Evolutionary conservation across 2,329 filamentous ascomycete species (phyloP), one percentile per base, ranked within the genome.

Genomic region (Colletotrichum sp.): DNA sequence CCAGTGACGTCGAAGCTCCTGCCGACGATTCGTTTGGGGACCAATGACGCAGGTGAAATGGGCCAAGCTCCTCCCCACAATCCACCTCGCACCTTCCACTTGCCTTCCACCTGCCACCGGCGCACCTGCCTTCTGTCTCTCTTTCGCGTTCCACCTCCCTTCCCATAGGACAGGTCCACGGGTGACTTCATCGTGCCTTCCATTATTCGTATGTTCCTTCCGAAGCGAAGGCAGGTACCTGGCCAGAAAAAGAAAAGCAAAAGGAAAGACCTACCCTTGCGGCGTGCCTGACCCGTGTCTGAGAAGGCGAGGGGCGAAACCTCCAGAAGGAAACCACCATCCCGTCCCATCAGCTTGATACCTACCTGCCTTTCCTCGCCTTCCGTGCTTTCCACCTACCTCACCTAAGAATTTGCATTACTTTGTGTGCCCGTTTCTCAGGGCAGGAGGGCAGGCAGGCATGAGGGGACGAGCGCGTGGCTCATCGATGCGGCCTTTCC

Each of bases 21-120:
- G 32, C n/a, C 59, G 57, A 57, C 30, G 9, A 26, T 39, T 52
- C 16, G 55, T 24, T 68, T 69, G 66, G 28, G 18, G 30, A 28
- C 24, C 34, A 64, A 74, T 74, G 72, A 74, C 72, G 72, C 67
- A 71, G 9, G n/a, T 28, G 44, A 15, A 5, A 15, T 71, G 67
- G 72, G 21, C 32, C 21, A 15, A 30, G 32, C 52, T 69, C 66
- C 28, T 57, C 34, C 24, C 63, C 39, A 24, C 8, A 64, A 64
- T n/a, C 62, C 32, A 26, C 44, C n/a, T n/a, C 36, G 16, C 36
- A 8, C 30, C 34, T 24, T 26, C 60, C 32, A 18, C 34, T 36
- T 36, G 34, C n/a, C 60, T 24, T 44, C 39, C 39, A 49, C 39
- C 39, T 49, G 8, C 18, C 39, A 44, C 39, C 5, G 18, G 18